Conservation (phyloP, 495 filamentous ascomycete genomes). For the Penicillium taxi region DNA sequence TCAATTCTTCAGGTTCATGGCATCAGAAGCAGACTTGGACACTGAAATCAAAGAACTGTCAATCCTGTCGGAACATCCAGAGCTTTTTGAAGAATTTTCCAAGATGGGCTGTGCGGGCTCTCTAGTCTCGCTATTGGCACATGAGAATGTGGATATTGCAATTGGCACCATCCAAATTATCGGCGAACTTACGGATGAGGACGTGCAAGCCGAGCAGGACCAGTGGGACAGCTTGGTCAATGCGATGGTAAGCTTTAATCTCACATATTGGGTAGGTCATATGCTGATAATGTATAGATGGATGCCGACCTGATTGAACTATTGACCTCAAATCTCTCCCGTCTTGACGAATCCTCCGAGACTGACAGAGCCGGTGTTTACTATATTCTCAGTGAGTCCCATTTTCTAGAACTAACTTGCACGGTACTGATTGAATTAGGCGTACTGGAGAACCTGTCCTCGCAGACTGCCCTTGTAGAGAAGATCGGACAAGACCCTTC, state of each 20-base stretch:
- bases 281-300: conserved; percentile 34
- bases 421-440: conserved; percentile 25
- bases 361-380: conserved; percentile 80
- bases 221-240: conserved; percentile 80
- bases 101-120: conserved; percentile 68
- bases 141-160: conserved; percentile 96
- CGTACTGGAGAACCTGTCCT: conserved; percentile 81
- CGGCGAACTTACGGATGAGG: conserved; percentile 87
- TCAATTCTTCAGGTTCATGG: conserved; percentile 57
- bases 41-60: conserved; percentile 80
- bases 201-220: conserved; percentile 72
- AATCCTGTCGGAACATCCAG: conserved; percentile 78
- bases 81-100: conserved; percentile 76
- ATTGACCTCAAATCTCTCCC: conserved; percentile 72
- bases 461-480: conserved; percentile 56
- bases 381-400: conserved; percentile 55
- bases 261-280: neutral
- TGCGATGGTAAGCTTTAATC: conserved; percentile 49
- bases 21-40: conserved; percentile 86
- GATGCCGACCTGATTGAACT: conserved; percentile 78
- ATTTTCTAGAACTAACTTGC: neutral
- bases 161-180: conserved; percentile 89
- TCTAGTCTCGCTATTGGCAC: conserved; percentile 73
- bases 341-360: conserved; percentile 74
- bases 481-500: conserved; percentile 58